Percentiles rank a stretch among this genome's conserved stretches.
These are phyloP conservation scores for Suhomyces prunicola DNA, from an alignment of 805 yeast genomes.

Conservation along the genomic window DNA sequence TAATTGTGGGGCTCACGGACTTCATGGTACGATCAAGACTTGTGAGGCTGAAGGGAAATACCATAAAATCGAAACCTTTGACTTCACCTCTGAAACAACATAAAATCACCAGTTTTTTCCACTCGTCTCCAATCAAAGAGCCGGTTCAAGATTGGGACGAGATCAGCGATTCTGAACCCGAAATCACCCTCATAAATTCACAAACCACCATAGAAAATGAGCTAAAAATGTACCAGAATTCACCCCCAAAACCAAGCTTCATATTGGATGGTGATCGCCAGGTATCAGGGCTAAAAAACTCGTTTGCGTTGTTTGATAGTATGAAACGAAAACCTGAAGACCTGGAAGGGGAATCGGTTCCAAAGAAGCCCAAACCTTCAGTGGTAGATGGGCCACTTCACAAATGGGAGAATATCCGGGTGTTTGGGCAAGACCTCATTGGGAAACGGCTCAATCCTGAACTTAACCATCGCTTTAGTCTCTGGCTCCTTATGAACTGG, in stretches of 20 bases:
- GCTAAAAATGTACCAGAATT: slow-evolving; percentile 13
- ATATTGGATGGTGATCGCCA: slow-evolving; percentile 1
- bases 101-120: slow-evolving; percentile 9
- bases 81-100: slow-evolving; percentile 9
- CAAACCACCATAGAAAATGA: slow-evolving; percentile 16
- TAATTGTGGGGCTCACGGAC: slow-evolving; percentile 8
- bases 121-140: neutral
- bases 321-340: neutral
- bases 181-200: slow-evolving; percentile 4
- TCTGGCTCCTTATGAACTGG: slow-evolving; percentile 37
- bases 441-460: slow-evolving; percentile 21
- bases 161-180: slow-evolving; percentile 24
- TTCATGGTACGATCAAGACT: slow-evolving; percentile 8
- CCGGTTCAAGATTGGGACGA: slow-evolving; percentile 11
- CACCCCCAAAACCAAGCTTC: slow-evolving; percentile 5
- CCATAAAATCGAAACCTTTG: slow-evolving; percentile 1
- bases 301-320: neutral
- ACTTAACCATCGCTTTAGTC: slow-evolving; percentile 14
- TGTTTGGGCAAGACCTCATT: slow-evolving; percentile 33
- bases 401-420: slow-evolving; percentile 11
- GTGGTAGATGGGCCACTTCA: neutral
- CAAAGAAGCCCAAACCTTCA: neutral
- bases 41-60: slow-evolving; percentile 3
- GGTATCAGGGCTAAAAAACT: neutral
- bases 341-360: neutral